Evolutionary conservation across 192 early-diverging fungal genomes (phyloP).

Genomic region (Thamnidium elegans): DNA sequence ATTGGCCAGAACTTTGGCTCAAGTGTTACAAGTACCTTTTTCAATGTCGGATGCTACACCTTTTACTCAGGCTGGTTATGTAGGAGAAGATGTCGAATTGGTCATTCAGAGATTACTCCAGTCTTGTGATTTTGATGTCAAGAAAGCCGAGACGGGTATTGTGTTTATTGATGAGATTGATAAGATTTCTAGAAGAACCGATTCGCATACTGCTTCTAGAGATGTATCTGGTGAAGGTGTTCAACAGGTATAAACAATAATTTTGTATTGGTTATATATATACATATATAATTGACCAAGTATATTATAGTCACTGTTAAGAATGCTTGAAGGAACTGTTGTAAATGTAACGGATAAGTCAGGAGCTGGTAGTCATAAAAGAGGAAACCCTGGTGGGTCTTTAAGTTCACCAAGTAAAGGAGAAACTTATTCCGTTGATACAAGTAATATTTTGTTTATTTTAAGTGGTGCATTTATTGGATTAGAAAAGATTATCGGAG

Average conservation of each 20-base stretch:
- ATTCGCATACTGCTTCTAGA: slow-evolving; percentile 68
- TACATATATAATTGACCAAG: not conserved
- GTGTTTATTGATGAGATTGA: slow-evolving; percentile 94
- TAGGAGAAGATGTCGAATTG: slow-evolving; percentile 88
- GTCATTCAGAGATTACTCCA: slow-evolving; percentile 83
- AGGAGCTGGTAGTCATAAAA: slow-evolving; percentile 45
- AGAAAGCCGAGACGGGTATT: slow-evolving; percentile 80
- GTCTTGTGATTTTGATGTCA: slow-evolving; percentile 85
- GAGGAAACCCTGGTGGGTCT: slow-evolving; percentile 28
- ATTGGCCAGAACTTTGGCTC: slow-evolving; percentile 76
- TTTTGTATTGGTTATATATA: not conserved
- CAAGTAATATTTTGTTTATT: slow-evolving; percentile 89
- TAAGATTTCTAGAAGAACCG: slow-evolving; percentile 81
- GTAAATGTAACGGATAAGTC: slow-evolving; percentile 84
- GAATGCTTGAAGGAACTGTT: slow-evolving; percentile 87
- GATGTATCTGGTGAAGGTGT: slow-evolving; percentile 95
- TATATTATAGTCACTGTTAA: slow-evolving; percentile 52
- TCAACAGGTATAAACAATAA: slow-evolving; percentile 55
- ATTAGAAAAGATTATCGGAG: slow-evolving; percentile 75
- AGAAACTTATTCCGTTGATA: slow-evolving; percentile 84
- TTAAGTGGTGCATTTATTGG: slow-evolving; percentile 88
- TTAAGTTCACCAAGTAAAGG: slow-evolving; percentile 53
- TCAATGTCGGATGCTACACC: slow-evolving; percentile 89
- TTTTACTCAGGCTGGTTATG: slow-evolving; percentile 90
- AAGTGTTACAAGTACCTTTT: slow-evolving; percentile 82